A percentile compares a stretch with the other conserved stretches of the same genome.
Evolutionary conservation across 148 eudicot species (phyloP).

Genomic region (Nepenthes gracilis): DNA sequence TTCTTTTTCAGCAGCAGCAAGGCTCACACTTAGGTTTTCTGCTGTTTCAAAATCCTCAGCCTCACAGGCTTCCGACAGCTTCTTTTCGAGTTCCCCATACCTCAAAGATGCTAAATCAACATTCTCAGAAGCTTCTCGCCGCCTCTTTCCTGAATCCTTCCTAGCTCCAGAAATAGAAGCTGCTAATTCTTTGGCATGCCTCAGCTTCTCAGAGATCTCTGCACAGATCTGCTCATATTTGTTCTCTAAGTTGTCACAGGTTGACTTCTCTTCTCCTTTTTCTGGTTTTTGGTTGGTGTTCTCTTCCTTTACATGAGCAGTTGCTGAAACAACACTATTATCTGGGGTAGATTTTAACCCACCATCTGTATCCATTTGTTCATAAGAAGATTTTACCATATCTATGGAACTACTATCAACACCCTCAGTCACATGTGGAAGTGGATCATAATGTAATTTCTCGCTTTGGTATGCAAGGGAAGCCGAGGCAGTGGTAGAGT

Average conservation of each 20-base stretch:
- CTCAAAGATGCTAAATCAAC: constrained; percentile 32
- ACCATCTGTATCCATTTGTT: constrained; percentile 9
- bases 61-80: constrained; percentile 74
- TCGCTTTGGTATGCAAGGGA: constrained; percentile 6
- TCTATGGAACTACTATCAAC: constrained; percentile 2
- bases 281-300: constrained; percentile 6
- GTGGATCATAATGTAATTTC: constrained; percentile 10
- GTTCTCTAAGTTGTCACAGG: constrained; percentile 18
- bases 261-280: constrained; percentile 9
- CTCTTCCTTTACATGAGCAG: constrained; percentile 10
- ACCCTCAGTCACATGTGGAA: constrained; percentile 6
- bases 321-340: constrained; percentile 1
- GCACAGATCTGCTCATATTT: constrained; percentile 37
- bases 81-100: constrained; percentile 51
- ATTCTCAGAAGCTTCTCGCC: constrained; percentile 54
- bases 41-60: constrained; percentile 80
- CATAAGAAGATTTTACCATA: constrained; percentile 1
- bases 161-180: constrained; percentile 35
- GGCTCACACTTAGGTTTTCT: constrained; percentile 55
- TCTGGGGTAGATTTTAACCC: constrained; percentile 2
- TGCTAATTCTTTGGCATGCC: constrained; percentile 26
- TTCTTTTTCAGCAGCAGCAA: constrained; percentile 55
- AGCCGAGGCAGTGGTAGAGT: constrained; percentile 5
- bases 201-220: constrained; percentile 37
- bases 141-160: constrained; percentile 44